A percentile compares a stretch with the other conserved stretches of the same genome.
These are phyloP conservation scores for Tetrapisispora nanseiensis DNA, from an alignment of 805 yeast species.

Conservation along the genomic window DNA sequence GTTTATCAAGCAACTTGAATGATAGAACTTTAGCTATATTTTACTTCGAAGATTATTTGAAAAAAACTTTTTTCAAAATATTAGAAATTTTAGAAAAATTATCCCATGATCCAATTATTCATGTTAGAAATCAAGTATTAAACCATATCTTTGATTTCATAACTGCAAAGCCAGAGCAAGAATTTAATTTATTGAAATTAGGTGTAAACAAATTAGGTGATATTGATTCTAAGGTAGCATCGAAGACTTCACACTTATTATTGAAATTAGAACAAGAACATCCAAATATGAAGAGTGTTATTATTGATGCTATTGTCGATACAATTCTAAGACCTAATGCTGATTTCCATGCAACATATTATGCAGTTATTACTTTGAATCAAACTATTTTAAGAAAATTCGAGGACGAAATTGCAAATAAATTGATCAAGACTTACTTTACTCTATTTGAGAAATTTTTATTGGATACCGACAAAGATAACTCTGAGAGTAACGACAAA, in stretches of 20 bases:
- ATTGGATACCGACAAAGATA: conserved; percentile 51
- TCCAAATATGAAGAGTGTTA: conserved; percentile 86
- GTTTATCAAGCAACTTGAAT: conserved; percentile 35
- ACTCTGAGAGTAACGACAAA: conserved; percentile 29
- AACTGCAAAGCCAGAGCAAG: conserved; percentile 90
- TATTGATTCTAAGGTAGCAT: conserved; percentile 77
- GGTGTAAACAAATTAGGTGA: conserved; percentile 95
- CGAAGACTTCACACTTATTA: conserved; percentile 75
- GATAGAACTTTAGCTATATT: conserved; percentile 56
- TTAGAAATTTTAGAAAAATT: conserved; percentile 68
- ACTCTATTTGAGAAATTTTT: conserved; percentile 76
- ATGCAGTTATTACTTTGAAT: conserved; percentile 77
- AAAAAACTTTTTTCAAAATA: conserved; percentile 63
- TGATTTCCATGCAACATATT: conserved; percentile 83
- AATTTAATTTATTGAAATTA: conserved; percentile 74
- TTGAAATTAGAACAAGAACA: conserved; percentile 79
- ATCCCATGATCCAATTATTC: conserved; percentile 84
- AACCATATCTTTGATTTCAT: conserved; percentile 71
- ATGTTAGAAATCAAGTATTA: conserved; percentile 71
- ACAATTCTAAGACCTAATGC: conserved; percentile 61
- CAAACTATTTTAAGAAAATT: conserved; percentile 80
- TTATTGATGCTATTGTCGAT: conserved; percentile 74
- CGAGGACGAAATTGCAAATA: conserved; percentile 76
- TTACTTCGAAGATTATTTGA: conserved; percentile 85
- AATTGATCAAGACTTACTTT: conserved; percentile 74